Evolutionary conservation across 768 basidiomycete species (phyloP).

Genomic region (Serendipita sp.): DNA sequence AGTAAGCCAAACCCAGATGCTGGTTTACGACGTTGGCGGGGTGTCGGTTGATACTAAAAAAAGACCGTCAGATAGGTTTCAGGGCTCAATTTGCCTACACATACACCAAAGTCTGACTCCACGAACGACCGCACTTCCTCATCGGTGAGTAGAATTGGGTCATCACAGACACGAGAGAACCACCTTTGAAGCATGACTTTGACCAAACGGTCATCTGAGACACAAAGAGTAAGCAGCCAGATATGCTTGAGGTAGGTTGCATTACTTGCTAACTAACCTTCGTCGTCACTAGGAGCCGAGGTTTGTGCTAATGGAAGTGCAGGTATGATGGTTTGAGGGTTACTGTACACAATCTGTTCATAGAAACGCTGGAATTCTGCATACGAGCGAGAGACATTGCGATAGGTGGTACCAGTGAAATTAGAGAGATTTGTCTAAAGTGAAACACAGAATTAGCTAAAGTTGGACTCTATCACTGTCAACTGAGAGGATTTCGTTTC

Average conservation of each 20-base stretch:
- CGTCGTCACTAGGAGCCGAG: slow-evolving; percentile 93
- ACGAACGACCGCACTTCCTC: slow-evolving; percentile 91
- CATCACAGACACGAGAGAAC: slow-evolving; percentile 85
- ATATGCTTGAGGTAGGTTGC: neutral
- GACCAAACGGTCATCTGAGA: slow-evolving; percentile 77
- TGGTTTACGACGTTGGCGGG: slow-evolving; percentile 53
- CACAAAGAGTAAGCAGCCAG: neutral
- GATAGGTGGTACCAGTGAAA: slow-evolving; percentile 75
- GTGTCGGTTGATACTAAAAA: slow-evolving; percentile 55
- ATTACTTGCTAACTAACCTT: slow-evolving; percentile 25
- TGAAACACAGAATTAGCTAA: neutral
- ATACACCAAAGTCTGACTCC: slow-evolving; percentile 85
- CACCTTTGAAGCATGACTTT: slow-evolving; percentile 90
- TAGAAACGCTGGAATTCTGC: slow-evolving; percentile 89
- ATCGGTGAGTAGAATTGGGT: slow-evolving; percentile 71
- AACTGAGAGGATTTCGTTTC: neutral
- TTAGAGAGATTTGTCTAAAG: slow-evolving; percentile 81
- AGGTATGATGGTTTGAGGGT: slow-evolving; percentile 91
- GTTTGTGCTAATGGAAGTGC: slow-evolving; percentile 93
- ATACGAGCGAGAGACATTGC: slow-evolving; percentile 90
- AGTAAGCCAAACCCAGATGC: slow-evolving; percentile 64
- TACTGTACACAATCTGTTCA: slow-evolving; percentile 73
- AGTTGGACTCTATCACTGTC: neutral
- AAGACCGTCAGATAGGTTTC: neutral
- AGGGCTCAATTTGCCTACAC: slow-evolving; percentile 10